phyloP scores from a whole-genome alignment of 257 asterid species.

The Penstemon newberryi region DNA sequence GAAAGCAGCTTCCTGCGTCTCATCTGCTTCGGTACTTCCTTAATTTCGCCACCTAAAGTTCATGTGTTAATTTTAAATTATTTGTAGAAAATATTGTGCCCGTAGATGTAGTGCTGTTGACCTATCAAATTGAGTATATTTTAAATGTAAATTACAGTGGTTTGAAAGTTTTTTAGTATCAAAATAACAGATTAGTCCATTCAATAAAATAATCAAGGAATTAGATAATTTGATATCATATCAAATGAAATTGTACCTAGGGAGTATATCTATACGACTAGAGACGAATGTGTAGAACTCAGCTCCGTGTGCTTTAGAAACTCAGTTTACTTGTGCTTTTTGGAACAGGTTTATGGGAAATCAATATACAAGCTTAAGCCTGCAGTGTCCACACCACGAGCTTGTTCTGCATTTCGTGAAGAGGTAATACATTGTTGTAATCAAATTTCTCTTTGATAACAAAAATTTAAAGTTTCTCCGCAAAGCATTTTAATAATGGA shows the following conservation, averaged over 20 bases:
- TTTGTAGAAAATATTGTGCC: too few species aligned
- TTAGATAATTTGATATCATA: background rate
- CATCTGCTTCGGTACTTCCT: slow-evolving; percentile 55
- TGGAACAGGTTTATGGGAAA: slow-evolving; percentile 53
- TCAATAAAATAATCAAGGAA: too few species aligned
- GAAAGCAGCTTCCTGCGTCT: slow-evolving; percentile 64
- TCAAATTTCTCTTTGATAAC: too few species aligned
- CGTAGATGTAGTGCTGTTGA: too few species aligned
- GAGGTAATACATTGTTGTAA: slow-evolving; percentile 46
- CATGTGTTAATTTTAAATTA: background rate
- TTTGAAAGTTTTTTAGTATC: too few species aligned
- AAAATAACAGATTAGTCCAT: too few species aligned
- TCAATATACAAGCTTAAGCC: slow-evolving; percentile 48
- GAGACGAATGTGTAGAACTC: background rate
- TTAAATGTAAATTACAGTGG: too few species aligned
- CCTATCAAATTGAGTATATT: too few species aligned
- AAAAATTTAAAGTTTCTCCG: too few species aligned
- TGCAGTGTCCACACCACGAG: slow-evolving; percentile 39
- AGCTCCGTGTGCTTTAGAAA: too few species aligned
- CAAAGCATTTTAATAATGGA: background rate
- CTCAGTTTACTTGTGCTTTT: slow-evolving; percentile 24
- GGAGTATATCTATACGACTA: too few species aligned
- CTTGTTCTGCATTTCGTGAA: slow-evolving; percentile 39
- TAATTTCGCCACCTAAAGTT: background rate
- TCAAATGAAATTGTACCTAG: background rate